Percentiles rank a stretch among this genome's conserved stretches.
Evolutionary conservation across 306 rosid species (phyloP).

Genomic region (Malus sieversii): DNA sequence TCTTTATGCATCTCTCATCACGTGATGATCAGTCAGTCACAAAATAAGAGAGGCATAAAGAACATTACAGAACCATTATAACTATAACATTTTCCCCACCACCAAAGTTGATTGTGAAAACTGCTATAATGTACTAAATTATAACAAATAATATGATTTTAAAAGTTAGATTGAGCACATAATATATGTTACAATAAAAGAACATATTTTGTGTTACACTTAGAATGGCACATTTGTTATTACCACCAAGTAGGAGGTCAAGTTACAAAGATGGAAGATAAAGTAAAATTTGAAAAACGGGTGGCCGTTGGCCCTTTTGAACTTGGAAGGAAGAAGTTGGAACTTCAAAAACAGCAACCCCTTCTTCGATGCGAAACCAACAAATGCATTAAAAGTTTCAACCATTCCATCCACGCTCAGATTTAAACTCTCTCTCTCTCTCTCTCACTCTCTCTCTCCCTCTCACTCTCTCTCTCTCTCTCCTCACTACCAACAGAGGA

Average conservation of each 20-base stretch:
- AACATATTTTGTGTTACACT: not conserved
- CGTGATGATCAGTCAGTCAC: too few species aligned
- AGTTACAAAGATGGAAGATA: not conserved
- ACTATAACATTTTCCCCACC: not conserved
- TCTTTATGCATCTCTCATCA: too few species aligned
- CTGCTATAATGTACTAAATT: not conserved
- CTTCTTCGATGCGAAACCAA: constrained; percentile 4
- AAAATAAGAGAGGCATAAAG: fast-evolving
- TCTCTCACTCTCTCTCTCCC: not conserved
- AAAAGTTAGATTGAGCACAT: too few species aligned
- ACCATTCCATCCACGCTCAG: constrained; percentile 1
- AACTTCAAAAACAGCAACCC: constrained; percentile 9
- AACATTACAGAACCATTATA: not conserved
- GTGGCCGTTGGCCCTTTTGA: constrained; percentile 58
- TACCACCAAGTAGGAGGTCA: constrained; percentile 5
- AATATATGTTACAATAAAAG: too few species aligned
- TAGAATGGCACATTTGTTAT: constrained; percentile 26
- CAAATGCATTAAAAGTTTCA: constrained; percentile 27
- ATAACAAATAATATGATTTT: too few species aligned
- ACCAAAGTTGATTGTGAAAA: not conserved
- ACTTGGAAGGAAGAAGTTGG: constrained; percentile 14
- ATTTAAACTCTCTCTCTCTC: constrained; percentile 9
- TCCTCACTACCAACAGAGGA: constrained; percentile 8
- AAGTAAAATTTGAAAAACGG: constrained; percentile 49
- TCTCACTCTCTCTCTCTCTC: not conserved